Percentiles rank a stretch among this genome's conserved stretches.
Conservation (phyloP, 345 rosid genomes). For the Rhodomyrtus tomentosa region DNA sequence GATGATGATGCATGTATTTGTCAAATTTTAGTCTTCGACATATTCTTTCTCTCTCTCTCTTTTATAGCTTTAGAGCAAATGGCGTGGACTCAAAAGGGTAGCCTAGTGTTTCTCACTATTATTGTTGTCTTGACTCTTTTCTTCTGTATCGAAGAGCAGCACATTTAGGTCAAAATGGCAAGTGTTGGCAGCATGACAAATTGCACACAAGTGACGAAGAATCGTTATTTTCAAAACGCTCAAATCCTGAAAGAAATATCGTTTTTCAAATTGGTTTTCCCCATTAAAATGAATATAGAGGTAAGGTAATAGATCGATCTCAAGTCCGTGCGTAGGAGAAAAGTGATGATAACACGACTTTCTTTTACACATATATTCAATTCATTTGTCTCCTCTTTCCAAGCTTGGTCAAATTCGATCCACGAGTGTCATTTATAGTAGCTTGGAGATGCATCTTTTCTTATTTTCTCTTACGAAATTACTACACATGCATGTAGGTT, state of each 20-base stretch:
- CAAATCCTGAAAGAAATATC: background rate
- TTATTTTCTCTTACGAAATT: background rate
- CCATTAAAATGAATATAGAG: background rate
- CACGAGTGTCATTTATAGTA: background rate
- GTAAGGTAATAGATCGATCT: background rate
- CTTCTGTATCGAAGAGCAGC: background rate
- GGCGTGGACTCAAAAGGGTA: background rate
- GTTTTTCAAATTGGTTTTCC: background rate
- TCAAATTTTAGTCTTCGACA: background rate
- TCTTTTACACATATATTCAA: background rate
- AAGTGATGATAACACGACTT: background rate
- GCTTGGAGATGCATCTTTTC: background rate
- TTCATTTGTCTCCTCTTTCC: background rate
- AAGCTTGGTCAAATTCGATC: background rate
- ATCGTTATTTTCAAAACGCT: background rate
- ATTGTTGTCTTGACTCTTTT: background rate
- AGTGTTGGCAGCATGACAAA: background rate
- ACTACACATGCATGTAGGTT: background rate
- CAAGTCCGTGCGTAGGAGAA: background rate
- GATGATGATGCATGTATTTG: background rate
- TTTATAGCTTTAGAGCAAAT: background rate
- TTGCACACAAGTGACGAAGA: background rate
- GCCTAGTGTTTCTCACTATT: background rate
- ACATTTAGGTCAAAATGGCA: background rate
- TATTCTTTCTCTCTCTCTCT: background rate